Evolutionary conservation across 306 rosid genomes (phyloP).

Genomic region (Luffa acutangula): DNA sequence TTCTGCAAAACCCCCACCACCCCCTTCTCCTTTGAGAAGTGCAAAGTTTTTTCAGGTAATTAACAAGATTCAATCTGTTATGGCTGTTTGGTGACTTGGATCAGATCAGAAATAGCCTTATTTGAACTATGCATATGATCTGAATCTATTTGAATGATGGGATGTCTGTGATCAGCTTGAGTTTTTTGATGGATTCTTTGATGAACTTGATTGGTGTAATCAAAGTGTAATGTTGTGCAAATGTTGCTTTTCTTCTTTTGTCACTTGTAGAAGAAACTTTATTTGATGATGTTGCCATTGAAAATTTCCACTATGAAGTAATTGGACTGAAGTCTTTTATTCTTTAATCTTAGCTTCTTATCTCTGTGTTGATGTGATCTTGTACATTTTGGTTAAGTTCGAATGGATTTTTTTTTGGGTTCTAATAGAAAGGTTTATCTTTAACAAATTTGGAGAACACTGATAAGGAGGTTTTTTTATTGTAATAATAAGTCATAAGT

Average conservation of each 20-base stretch:
- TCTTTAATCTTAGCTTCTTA: not conserved
- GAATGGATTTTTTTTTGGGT: not conserved
- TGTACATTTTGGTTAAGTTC: not conserved
- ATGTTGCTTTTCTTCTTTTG: not conserved
- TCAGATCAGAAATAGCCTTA: not conserved
- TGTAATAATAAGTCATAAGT: not conserved
- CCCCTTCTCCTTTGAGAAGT: slow-evolving; percentile 42
- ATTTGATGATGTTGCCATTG: not conserved
- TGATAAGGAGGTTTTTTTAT: not conserved
- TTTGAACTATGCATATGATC: not conserved
- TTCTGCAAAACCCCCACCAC: slow-evolving; percentile 38
- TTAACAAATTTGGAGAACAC: not conserved
- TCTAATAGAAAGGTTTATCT: not conserved
- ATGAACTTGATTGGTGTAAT: not conserved
- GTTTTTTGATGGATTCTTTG: not conserved
- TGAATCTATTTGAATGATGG: not conserved
- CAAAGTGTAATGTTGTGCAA: not conserved
- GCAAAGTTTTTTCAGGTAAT: slow-evolving; percentile 52
- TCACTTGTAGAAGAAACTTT: not conserved
- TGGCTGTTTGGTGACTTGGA: not conserved
- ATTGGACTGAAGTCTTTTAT: not conserved
- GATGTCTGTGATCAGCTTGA: not conserved
- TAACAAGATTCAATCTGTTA: not conserved
- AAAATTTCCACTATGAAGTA: not conserved
- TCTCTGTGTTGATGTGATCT: not conserved